Evolutionary conservation across 768 basidiomycete genomes (phyloP), one percentile per base, ranked within the genome.

Genomic region (Termitomyces heimii): DNA sequence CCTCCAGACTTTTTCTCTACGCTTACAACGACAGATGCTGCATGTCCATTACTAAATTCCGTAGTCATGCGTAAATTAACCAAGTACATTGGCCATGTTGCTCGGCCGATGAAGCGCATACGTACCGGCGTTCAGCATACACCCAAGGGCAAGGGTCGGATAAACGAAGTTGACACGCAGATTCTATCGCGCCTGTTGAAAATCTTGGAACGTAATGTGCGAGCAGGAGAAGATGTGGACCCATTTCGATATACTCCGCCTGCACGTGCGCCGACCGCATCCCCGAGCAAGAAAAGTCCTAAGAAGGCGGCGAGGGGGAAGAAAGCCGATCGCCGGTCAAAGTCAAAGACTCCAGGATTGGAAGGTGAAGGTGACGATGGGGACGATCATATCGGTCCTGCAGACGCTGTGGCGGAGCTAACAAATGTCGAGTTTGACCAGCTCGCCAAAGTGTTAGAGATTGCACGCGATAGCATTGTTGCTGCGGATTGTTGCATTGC

Each of bases 401-500:
- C 63, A 18, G 61, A 65, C 12, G n/a, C 37, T 40, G 49, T 58
- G 32, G 53, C 57, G 16, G 65, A 65, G 34, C 65, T 80, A 44
- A 75, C 79, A 3, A 81, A 83, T 7, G 67, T 62, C 61, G 60
- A 85, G 53, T 66, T 86, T 44, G 82, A 81, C 9, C 75, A 73
- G 40, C 61, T 94, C 12, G 70, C 78, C 0, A 71, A 71, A 44
- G 69, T 71, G 9, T 68, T 95, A 37, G 83, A 89, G 54, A 61
- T 82, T 20, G 88, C 86, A 4, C 73, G 81, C 39, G 87, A 93
- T 63, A 88, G 88, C 51, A 81, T 93, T 9, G 64, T 89, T 28
- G 93, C 94, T 4, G 91, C 91, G 0, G 92, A 94, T 66, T 92
- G 89, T 62, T 87, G 83, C 59, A 78, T 96, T 61, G 82, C 87